These are phyloP conservation scores for Ochetophila trinervis DNA, from an alignment of 306 rosid species.

Conservation along the genomic window DNA sequence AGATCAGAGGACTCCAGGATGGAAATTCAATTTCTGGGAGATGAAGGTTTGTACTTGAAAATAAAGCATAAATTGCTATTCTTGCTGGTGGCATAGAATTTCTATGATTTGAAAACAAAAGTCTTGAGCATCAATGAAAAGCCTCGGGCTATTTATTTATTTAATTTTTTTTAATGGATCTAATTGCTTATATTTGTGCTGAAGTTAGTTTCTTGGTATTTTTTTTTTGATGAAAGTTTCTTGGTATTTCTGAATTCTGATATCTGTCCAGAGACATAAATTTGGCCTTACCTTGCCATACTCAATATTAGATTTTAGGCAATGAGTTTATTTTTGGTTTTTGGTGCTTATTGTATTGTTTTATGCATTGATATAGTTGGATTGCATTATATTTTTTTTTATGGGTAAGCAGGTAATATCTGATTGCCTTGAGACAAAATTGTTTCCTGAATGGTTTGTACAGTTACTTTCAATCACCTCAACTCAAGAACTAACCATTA, in stretches of 20 bases:
- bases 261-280: no score
- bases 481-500: constrained; percentile 9
- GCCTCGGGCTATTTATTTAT: background rate
- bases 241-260: no score
- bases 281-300: no score
- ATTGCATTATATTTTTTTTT: background rate
- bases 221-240: background rate
- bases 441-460: background rate
- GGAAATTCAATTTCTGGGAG: constrained; percentile 99
- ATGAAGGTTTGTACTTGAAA: constrained; percentile 68
- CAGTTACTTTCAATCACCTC: constrained; percentile 7
- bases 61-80: background rate
- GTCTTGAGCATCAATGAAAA: background rate
- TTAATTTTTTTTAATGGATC: background rate
- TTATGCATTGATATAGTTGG: background rate
- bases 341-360: background rate
- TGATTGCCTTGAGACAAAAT: background rate
- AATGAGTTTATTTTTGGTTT: background rate
- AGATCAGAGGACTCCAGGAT: constrained; percentile 91
- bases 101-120: constrained; percentile 2
- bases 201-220: background rate
- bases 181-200: background rate
- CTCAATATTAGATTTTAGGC: no score
- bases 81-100: constrained; percentile 5
- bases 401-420: no score